phyloP scores from a whole-genome alignment of 2,329 filamentous ascomycete genomes.

The Pleoardoris graminearum region DNA sequence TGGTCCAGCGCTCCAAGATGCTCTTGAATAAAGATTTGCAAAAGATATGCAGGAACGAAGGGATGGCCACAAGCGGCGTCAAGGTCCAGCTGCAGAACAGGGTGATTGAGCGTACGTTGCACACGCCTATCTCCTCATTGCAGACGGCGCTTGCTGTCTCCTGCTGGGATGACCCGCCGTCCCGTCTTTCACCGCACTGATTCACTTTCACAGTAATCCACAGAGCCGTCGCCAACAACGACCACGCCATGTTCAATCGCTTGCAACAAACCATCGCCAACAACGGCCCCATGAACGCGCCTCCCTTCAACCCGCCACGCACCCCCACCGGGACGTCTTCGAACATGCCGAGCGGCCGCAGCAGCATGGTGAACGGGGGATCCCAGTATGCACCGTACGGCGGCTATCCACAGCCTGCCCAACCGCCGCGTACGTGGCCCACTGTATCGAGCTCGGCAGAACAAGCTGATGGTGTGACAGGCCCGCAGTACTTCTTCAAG shows the following conservation, averaged over 20 bases:
- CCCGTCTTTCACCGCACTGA: not conserved
- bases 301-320: slow-evolving; percentile 25
- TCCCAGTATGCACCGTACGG: slow-evolving; percentile 16
- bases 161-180: not conserved
- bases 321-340: slow-evolving; percentile 23
- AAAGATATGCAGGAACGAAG: slow-evolving; percentile 73
- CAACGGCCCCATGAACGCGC: slow-evolving; percentile 44
- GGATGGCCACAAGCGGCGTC: slow-evolving; percentile 71
- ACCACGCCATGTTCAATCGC: slow-evolving; percentile 43
- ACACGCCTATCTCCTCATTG: slow-evolving; percentile 4
- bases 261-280: slow-evolving; percentile 46
- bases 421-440: slow-evolving; percentile 21
- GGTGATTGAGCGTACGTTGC: slow-evolving; percentile 71
- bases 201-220: slow-evolving; percentile 42
- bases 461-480: not conserved
- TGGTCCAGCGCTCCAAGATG: slow-evolving; percentile 55
- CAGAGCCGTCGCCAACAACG: slow-evolving; percentile 35
- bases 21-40: slow-evolving; percentile 71
- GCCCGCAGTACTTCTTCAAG: slow-evolving; percentile 62
- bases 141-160: not conserved
- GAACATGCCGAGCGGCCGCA: slow-evolving; percentile 23
- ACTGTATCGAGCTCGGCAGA: no score
- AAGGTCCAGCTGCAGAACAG: slow-evolving; percentile 81
- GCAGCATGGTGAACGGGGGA: slow-evolving; percentile 26
- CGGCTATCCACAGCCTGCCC: slow-evolving; percentile 19